Evolutionary conservation across 2,329 filamentous ascomycete species (phyloP).

Genomic region (Zymoseptoria tritici): DNA sequence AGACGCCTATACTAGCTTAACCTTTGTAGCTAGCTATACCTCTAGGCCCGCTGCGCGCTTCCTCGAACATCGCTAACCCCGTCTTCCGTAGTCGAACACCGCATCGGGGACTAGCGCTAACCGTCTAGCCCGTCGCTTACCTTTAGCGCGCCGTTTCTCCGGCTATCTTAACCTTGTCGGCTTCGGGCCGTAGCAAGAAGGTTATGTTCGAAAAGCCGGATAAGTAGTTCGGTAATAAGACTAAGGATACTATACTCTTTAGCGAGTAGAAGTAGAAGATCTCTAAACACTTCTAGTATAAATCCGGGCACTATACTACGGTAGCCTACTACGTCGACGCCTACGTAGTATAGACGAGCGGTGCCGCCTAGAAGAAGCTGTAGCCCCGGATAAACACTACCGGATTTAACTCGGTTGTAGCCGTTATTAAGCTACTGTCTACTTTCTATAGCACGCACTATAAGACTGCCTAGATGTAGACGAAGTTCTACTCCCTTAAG

Average conservation of each 20-base stretch:
- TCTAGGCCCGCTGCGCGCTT: too few species aligned
- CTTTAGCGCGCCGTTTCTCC: too few species aligned
- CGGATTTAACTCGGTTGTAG: background rate
- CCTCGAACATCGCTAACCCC: too few species aligned
- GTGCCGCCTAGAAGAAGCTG: background rate
- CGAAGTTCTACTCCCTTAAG: background rate
- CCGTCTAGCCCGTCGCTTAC: too few species aligned
- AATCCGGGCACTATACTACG: too few species aligned
- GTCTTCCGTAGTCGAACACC: too few species aligned
- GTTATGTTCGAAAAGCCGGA: background rate
- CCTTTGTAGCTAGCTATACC: too few species aligned
- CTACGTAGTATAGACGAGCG: too few species aligned
- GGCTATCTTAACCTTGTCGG: too few species aligned
- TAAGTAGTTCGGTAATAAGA: background rate
- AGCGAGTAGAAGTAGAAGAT: background rate
- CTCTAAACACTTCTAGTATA: too few species aligned
- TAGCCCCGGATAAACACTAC: background rate
- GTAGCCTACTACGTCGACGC: background rate
- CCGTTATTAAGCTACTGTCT: background rate
- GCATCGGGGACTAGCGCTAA: too few species aligned
- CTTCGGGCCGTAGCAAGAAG: background rate
- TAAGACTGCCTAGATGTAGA: background rate
- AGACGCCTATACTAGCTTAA: too few species aligned
- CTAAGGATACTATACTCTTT: background rate
- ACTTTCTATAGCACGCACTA: background rate